Evolutionary conservation across 1,284 basidiomycete species (phyloP).

Genomic region (Pterulicium gracile): DNA sequence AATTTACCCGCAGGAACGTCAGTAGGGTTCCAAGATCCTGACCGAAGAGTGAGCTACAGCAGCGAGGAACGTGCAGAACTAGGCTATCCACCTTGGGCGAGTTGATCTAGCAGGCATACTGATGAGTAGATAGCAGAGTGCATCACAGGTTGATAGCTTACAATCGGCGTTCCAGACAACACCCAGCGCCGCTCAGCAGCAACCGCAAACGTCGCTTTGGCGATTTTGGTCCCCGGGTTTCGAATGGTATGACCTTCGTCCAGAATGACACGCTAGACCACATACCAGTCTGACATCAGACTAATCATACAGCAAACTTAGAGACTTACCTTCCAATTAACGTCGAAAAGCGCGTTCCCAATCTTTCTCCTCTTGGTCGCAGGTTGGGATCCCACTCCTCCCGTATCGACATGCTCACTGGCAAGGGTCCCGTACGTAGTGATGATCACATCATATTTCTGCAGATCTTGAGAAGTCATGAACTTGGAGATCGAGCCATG

Average conservation of each 20-base stretch:
- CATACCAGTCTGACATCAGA: neutral
- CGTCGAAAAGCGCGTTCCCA: conserved; percentile 46
- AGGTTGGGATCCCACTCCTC: conserved; percentile 18
- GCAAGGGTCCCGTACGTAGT: conserved; percentile 77
- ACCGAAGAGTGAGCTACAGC: conserved; percentile 1
- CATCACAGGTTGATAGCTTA: conserved; percentile 23
- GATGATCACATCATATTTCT: conserved; percentile 73
- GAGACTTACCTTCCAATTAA: conserved; percentile 66
- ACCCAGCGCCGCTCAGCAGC: conserved; percentile 72
- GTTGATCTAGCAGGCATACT: conserved; percentile 50
- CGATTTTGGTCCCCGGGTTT: conserved; percentile 80
- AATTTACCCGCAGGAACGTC: conserved; percentile 49
- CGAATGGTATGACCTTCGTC: conserved; percentile 86
- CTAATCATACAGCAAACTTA: neutral
- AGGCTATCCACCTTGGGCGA: conserved; percentile 43
- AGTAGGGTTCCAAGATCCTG: conserved; percentile 81
- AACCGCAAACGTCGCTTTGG: conserved; percentile 58
- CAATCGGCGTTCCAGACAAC: conserved; percentile 80
- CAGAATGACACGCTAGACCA: conserved; percentile 57
- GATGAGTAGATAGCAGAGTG: conserved; percentile 3
- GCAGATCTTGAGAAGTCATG: conserved; percentile 47
- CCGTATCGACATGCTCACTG: conserved; percentile 33
- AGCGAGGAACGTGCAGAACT: neutral
- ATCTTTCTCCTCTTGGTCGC: conserved; percentile 48
- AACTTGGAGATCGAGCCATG: conserved; percentile 53